Conservation (phyloP, 495 filamentous ascomycete genomes). For the Pyrenula massariospora region DNA sequence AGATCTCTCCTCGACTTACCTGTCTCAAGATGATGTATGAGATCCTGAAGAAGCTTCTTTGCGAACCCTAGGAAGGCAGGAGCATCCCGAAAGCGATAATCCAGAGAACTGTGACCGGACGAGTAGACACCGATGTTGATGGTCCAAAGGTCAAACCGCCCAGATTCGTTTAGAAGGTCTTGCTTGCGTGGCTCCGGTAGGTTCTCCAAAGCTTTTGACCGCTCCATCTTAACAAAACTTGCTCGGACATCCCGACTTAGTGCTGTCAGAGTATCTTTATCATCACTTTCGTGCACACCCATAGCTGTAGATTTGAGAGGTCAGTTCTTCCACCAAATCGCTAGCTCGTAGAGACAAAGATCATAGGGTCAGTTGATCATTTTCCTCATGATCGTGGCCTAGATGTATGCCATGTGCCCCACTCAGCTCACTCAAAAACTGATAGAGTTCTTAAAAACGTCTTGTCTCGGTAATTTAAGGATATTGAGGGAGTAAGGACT, state of each 20-base stretch:
- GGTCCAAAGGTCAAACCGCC: slow-evolving; percentile 14
- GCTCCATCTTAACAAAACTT: neutral
- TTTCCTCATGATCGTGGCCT: too few species aligned
- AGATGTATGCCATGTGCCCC: too few species aligned
- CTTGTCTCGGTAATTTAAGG: too few species aligned
- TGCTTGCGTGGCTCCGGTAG: neutral
- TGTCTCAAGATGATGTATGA: neutral
- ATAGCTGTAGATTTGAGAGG: too few species aligned
- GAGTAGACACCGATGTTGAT: slow-evolving; percentile 12
- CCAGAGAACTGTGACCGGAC: slow-evolving; percentile 11
- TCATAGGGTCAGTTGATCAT: too few species aligned
- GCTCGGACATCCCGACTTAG: neutral
- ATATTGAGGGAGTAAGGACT: too few species aligned
- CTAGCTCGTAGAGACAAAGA: too few species aligned
- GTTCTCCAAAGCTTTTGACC: neutral
- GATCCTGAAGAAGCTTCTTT: neutral
- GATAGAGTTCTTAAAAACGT: too few species aligned
- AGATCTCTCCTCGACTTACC: neutral
- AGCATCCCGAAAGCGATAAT: slow-evolving; percentile 13
- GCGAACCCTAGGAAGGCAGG: neutral
- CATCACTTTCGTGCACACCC: neutral
- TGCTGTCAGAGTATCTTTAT: neutral
- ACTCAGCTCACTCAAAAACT: too few species aligned
- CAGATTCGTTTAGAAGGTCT: slow-evolving; percentile 3
- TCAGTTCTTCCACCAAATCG: too few species aligned